Evolutionary conservation across 176 grass and related monocot genomes (phyloP).

Genomic region (Oryza punctata): DNA sequence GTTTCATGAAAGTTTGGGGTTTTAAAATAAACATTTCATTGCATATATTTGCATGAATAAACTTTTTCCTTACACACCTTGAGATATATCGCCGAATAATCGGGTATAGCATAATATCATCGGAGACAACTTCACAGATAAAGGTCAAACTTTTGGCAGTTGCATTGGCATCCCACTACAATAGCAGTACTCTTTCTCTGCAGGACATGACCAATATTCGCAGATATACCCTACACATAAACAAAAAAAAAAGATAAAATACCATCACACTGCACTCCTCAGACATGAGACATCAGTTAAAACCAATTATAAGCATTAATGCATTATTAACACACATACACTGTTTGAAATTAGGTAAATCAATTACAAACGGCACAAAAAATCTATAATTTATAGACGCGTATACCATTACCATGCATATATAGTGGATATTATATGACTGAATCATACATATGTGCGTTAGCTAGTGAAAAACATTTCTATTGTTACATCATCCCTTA

Average conservation of each 20-base stretch:
- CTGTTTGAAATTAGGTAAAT: not conserved
- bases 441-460: conserved; percentile 1
- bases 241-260: not conserved
- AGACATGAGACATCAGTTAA: not conserved
- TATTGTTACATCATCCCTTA: conserved; percentile 3
- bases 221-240: not conserved
- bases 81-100: not conserved
- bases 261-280: not conserved
- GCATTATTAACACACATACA: not conserved
- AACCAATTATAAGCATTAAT: not conserved
- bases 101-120: not conserved
- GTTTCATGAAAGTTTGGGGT: not conserved
- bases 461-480: conserved; percentile 15
- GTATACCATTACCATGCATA: not conserved
- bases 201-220: not conserved
- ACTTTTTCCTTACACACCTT: not conserved
- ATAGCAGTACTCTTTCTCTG: not conserved
- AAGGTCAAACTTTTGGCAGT: not conserved
- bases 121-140: not conserved
- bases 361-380: not conserved
- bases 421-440: not conserved
- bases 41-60: not conserved
- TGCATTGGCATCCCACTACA: not conserved
- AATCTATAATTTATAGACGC: not conserved
- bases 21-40: not conserved